Evolutionary conservation across 108 stramenopile species (phyloP).

Genomic region (Cyclotella sp.): DNA sequence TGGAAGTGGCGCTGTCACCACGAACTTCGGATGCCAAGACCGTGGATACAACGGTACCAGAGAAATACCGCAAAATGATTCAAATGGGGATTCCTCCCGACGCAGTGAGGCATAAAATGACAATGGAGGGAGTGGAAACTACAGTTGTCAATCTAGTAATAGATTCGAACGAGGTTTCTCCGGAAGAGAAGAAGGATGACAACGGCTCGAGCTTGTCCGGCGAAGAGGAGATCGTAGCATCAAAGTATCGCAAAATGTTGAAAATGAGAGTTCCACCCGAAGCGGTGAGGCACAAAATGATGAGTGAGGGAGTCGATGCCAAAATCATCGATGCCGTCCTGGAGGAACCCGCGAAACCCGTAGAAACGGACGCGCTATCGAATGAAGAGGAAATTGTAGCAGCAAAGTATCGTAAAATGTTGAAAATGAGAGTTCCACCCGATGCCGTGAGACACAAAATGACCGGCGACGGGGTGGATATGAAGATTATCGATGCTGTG

Average conservation of each 20-base stretch:
- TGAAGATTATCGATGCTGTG: constrained; percentile 60
- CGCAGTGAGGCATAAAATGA: constrained; percentile 82
- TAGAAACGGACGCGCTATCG: neutral
- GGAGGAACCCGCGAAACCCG: neutral
- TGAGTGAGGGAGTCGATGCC: constrained; percentile 58
- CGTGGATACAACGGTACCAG: constrained; percentile 24
- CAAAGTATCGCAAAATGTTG: constrained; percentile 58
- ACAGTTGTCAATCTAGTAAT: constrained; percentile 56
- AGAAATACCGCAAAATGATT: constrained; percentile 74
- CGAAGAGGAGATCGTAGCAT: constrained; percentile 37
- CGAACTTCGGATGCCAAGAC: neutral
- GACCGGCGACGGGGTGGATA: constrained; percentile 63
- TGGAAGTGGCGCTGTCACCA: constrained; percentile 35
- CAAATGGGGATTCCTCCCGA: constrained; percentile 79
- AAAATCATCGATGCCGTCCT: constrained; percentile 59
- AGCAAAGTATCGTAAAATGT: constrained; percentile 61
- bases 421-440: constrained; percentile 50
- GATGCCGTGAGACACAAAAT: constrained; percentile 71
- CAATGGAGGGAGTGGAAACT: constrained; percentile 67
- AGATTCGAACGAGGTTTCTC: neutral
- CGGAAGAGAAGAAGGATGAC: neutral
- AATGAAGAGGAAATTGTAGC: constrained; percentile 44
- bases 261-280: constrained; percentile 39
- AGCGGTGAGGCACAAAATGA: constrained; percentile 71
- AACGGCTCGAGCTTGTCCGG: constrained; percentile 2